Percentiles rank a stretch among this genome's conserved stretches.
phyloP scores from a whole-genome alignment of 805 yeast genomes.

The Kregervanrija fluxuum region DNA sequence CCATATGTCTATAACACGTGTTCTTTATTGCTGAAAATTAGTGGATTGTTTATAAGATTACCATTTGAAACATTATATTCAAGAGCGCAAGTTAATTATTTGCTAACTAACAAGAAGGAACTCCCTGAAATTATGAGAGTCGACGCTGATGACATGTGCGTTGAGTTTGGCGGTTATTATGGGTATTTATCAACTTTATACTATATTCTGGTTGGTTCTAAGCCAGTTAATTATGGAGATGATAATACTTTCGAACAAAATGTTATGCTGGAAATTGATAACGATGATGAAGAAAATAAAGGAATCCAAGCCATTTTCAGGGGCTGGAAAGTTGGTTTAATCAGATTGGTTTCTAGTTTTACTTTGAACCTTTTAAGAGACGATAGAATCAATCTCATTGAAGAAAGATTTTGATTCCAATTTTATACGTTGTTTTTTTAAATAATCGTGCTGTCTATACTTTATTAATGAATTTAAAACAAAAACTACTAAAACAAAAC shows the following conservation, averaged over 20 bases:
- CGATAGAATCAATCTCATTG: conserved; percentile 33
- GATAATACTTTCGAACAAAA: conserved; percentile 16
- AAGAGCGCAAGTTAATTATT: conserved; percentile 71
- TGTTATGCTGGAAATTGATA: conserved; percentile 21
- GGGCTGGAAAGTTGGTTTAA: conserved; percentile 87
- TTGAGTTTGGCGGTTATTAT: conserved; percentile 48
- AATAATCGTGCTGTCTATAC: neutral
- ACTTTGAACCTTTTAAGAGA: conserved; percentile 59
- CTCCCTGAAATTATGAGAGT: conserved; percentile 39
- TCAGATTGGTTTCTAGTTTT: conserved; percentile 79
- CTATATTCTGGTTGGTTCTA: conserved; percentile 35
- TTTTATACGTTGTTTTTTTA: neutral
- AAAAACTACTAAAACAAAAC: too few species aligned
- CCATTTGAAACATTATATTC: conserved; percentile 85
- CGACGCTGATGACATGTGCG: conserved; percentile 43
- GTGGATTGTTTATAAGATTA: conserved; percentile 67
- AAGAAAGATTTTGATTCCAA: conserved; percentile 30
- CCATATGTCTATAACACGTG: conserved; percentile 54
- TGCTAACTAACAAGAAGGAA: conserved; percentile 31
- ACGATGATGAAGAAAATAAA: conserved; percentile 34
- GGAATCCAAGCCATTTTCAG: conserved; percentile 56
- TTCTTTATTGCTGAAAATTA: conserved; percentile 51
- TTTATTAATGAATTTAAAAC: neutral
- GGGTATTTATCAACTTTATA: conserved; percentile 51
- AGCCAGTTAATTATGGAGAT: conserved; percentile 19